Base-by-base conservation (phyloP, 1,284 basidiomycete species). In the Pseudozyma pruni region DNA sequence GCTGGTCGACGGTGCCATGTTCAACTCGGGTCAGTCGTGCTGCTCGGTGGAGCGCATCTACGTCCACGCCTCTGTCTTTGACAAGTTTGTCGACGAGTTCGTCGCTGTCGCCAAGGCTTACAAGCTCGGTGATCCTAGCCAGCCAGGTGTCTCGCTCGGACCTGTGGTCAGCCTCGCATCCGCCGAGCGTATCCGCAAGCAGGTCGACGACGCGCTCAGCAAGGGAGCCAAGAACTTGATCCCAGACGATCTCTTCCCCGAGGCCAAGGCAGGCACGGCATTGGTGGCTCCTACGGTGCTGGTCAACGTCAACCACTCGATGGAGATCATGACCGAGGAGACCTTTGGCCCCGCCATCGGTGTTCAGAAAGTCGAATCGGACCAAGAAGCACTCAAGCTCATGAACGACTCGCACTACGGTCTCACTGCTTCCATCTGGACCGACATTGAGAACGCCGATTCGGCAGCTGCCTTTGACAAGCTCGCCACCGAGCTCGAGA, bases 371-470 rank as follows among this genome's bases (percentile, higher is more conserved):
- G 91, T 91, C 20, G 85, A 87, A 13, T 89, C 89, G 0, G 93
- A 94, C 78, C 89, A 90, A 46, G 92, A 95, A 81, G 94, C 94
- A 0, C 85, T 97, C 55, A 81, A 84, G 31, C 86, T 96, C 29
- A 97, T 98, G 91, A 97, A 98, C 83, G 93, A 97, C 83, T 96
- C 93, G n/a, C 88, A 87, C 1, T 97, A 94, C 81, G 94, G 94
- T 13, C 86, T 98, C 31, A 98, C 94, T 1, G 92, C 92, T 1
- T 93, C 92, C 17, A 84, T 98, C 27, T 98, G 94, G 94, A 96
- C 94, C 0, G 87, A 92, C 76, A 75, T 76, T 33, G 83, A 83
- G 9, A 86, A 88, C 54, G 78, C 85, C 0, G 87, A 88, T 23
- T 90, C 89, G 1, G 86, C 90, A 56, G 82, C 85, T 4, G 89